Evolutionary conservation across 331 rosid species (phyloP), one percentile per base, ranked within the genome.

Genomic region (Prunus yedoensis): DNA sequence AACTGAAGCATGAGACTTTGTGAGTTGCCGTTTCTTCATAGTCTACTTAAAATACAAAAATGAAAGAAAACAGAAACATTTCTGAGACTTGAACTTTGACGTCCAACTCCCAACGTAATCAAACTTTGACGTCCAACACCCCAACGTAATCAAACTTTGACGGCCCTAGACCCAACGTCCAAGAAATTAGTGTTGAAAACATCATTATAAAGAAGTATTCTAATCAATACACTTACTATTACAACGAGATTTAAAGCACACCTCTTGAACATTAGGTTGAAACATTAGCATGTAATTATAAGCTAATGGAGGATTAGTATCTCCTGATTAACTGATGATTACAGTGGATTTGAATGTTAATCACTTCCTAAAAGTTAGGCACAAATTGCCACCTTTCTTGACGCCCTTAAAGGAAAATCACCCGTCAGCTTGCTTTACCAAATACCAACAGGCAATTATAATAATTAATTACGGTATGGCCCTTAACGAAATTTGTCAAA

Each of bases 401-500:
- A 49, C 38, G 58, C 57, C 56, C 49, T 70, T 5, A 9, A 30
- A 35, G 21, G 68, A 35, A 63, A 63, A 35, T 17, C 51, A 6
- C 3, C 21, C 14, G 2, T 3, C 46, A 32, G 23, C 68, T 17
- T 4, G 20, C 10, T 62, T 5, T 62, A 17, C 47, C 47, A 62
- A 62, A 62, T 5, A 30, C 38, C 71, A 47, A 66, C 5, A 27
- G 38, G 66, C 17, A 60, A 60, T 60, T 60, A 60, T 6, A 60
- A 60, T 49, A 49, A 49, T 49, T 49, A 38, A 38, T 38, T 38
- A 38, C 43, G 43, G 9, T 1, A 38, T 6, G 43, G 0, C 9
- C 52, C 52, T 47, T 2, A 2, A 16, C 58, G 16, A 12, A 35
- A 28, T 73, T 81, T 65, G 80, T 88, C 87, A 86, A 86, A 77